phyloP scores from a whole-genome alignment of 495 filamentous ascomycete genomes.

The Aspergillus affinis region DNA sequence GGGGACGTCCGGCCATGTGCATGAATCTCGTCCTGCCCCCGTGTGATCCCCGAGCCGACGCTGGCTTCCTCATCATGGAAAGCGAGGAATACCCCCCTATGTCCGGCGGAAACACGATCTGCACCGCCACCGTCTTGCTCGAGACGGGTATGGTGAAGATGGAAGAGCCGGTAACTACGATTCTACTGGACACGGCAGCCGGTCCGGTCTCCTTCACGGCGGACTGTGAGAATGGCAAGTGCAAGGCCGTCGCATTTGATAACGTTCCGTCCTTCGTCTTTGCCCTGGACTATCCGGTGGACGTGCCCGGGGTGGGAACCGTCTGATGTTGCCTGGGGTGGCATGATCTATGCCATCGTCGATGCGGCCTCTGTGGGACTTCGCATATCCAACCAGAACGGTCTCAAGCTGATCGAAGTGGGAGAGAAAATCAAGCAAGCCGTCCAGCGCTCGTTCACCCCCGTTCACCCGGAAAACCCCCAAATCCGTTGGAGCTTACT shows the following conservation, averaged over 20 bases:
- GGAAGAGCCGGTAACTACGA: slow-evolving; percentile 16
- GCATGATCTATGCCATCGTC: slow-evolving; percentile 27
- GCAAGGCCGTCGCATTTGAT: slow-evolving; percentile 21
- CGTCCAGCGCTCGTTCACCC: slow-evolving; percentile 8
- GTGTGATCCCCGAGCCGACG: slow-evolving; percentile 20
- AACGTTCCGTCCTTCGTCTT: slow-evolving; percentile 26
- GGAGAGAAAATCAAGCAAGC: slow-evolving; percentile 22
- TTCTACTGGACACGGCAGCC: slow-evolving; percentile 21
- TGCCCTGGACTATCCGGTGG: slow-evolving; percentile 16
- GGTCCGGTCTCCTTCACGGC: slow-evolving; percentile 20
- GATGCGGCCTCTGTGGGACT: slow-evolving; percentile 19
- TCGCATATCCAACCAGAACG: slow-evolving; percentile 12
- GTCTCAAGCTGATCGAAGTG: slow-evolving; percentile 15
- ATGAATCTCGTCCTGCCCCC: slow-evolving; percentile 23
- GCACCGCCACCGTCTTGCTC: slow-evolving; percentile 22
- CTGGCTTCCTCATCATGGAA: slow-evolving; percentile 26
- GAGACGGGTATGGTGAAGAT: slow-evolving; percentile 24
- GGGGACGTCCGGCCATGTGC: slow-evolving; percentile 20
- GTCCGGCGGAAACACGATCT: slow-evolving; percentile 22
- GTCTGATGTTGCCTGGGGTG: slow-evolving; percentile 26
- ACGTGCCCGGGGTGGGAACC: slow-evolving; percentile 20
- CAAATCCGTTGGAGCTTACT: slow-evolving; percentile 13
- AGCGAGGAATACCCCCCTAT: slow-evolving; percentile 25
- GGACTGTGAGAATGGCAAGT: slow-evolving; percentile 24
- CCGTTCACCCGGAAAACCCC: slow-evolving; percentile 22